Conservation (phyloP, 176 grass and related monocot genomes). For the Phyllostachys edulis region DNA sequence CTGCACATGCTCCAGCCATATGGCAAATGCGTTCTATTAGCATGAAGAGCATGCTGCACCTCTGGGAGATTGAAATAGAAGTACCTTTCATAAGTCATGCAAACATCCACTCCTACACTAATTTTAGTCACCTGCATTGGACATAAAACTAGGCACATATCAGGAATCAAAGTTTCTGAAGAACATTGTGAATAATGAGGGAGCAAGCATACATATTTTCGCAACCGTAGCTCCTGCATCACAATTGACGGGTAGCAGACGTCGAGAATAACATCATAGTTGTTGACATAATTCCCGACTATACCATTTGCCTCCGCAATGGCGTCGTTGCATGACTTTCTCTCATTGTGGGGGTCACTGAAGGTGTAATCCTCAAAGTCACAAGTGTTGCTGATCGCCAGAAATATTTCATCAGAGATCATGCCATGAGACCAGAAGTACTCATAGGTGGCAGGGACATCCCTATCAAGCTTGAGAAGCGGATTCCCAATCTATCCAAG, state of each 20-base stretch:
- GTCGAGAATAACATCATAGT: conserved; percentile 87
- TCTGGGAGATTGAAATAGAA: conserved; percentile 96
- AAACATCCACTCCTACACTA: conserved; percentile 82
- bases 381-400: conserved; percentile 67
- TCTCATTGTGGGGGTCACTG: conserved; percentile 60
- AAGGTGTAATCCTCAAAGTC: conserved; percentile 96
- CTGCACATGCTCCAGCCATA: conserved; percentile 96
- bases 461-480: conserved; percentile 85
- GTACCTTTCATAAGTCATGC: conserved; percentile 81
- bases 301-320: conserved; percentile 58
- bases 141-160: conserved; percentile 6
- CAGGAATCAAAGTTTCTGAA: conserved; percentile 9
- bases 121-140: conserved; percentile 69
- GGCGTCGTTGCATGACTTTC: conserved; percentile 77
- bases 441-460: conserved; percentile 83
- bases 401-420: conserved; percentile 92
- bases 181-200: background rate
- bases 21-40: conserved; percentile 80
- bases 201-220: conserved; percentile 76
- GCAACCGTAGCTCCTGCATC: conserved; percentile 81
- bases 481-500: conserved; percentile 88
- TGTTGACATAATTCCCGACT: conserved; percentile 83
- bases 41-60: conserved; percentile 90
- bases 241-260: conserved; percentile 96
- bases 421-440: conserved; percentile 99